Evolutionary conservation across 2,329 filamentous ascomycete genomes (phyloP).

Genomic region (Calonectria naviculata): DNA sequence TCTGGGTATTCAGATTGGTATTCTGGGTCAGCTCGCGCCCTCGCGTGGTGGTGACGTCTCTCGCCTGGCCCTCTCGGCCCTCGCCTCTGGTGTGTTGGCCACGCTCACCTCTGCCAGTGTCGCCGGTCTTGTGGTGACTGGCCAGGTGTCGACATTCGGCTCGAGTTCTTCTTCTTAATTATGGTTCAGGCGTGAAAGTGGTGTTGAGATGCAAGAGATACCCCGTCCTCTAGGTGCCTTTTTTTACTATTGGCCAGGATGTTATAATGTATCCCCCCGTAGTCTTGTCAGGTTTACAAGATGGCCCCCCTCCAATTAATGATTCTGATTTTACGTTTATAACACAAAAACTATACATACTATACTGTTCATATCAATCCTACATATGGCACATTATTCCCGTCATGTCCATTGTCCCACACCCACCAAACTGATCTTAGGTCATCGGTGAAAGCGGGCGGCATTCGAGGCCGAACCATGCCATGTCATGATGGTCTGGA

Average conservation of each 20-base stretch:
- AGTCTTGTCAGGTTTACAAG: constrained; percentile 17
- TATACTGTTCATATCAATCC: not conserved
- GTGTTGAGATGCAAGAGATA: constrained; percentile 5
- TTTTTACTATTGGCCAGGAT: constrained; percentile 3
- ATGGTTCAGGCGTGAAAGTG: not conserved
- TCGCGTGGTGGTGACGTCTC: constrained; percentile 80
- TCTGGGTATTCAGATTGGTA: constrained; percentile 90
- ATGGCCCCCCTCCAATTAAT: constrained; percentile 11
- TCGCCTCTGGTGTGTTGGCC: constrained; percentile 81
- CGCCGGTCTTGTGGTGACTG: constrained; percentile 78
- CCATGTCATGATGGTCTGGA: not conserved
- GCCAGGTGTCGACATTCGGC: constrained; percentile 47
- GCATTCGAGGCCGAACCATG: not conserved
- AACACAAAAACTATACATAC: not conserved
- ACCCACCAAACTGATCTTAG: not conserved
- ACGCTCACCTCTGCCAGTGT: constrained; percentile 84
- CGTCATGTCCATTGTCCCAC: not conserved
- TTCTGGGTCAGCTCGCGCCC: constrained; percentile 84
- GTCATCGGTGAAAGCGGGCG: not conserved
- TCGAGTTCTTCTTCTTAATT: not conserved
- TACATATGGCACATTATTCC: no score
- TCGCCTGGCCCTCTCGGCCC: constrained; percentile 78
- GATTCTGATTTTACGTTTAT: constrained; percentile 12
- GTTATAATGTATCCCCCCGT: constrained; percentile 5
- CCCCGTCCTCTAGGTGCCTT: not conserved